phyloP scores from a whole-genome alignment of 192 early-diverging fungal genomes.

The Coemansia sp. region DNA sequence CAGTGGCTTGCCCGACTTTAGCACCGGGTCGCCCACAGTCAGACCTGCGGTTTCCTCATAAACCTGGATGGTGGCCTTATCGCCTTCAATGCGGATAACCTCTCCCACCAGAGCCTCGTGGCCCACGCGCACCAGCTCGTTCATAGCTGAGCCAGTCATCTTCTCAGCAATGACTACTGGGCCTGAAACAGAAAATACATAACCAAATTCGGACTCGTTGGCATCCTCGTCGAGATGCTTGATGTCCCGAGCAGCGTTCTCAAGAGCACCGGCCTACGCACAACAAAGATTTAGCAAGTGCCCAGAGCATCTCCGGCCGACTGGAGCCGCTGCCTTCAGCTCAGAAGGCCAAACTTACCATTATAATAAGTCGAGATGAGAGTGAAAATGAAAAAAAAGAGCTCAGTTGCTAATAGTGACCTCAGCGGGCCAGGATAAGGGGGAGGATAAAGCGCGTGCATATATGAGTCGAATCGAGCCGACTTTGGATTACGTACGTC shows the following conservation, averaged over 20 bases:
- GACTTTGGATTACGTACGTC: slow-evolving; percentile 8
- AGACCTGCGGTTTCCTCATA: slow-evolving; percentile 99
- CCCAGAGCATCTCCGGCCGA: too few species aligned
- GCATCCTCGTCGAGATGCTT: slow-evolving; percentile 85
- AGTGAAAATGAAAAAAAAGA: background rate
- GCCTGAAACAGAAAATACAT: slow-evolving; percentile 95
- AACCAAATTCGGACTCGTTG: slow-evolving; percentile 83
- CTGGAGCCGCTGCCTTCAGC: too few species aligned
- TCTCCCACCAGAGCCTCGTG: slow-evolving; percentile 97
- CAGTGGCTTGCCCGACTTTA: slow-evolving; percentile 95
- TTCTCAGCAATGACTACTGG: slow-evolving; percentile 99
- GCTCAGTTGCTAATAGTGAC: slow-evolving; percentile 1
- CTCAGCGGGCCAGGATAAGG: slow-evolving; percentile 2
- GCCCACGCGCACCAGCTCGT: slow-evolving; percentile 98
- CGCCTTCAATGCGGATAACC: slow-evolving; percentile 98
- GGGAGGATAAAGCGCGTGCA: background rate
- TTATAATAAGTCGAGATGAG: slow-evolving; percentile 5
- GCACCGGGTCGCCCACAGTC: slow-evolving; percentile 98
- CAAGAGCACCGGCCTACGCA: slow-evolving; percentile 83
- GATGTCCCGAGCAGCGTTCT: slow-evolving; percentile 79
- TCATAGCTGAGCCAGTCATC: slow-evolving; percentile 97
- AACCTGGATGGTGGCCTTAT: slow-evolving; percentile 99
- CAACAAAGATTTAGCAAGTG: background rate
- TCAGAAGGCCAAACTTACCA: background rate
- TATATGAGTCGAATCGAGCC: too few species aligned